Evolutionary conservation across 2,329 filamentous ascomycete species (phyloP).

Genomic region (Colletotrichum sp.): DNA sequence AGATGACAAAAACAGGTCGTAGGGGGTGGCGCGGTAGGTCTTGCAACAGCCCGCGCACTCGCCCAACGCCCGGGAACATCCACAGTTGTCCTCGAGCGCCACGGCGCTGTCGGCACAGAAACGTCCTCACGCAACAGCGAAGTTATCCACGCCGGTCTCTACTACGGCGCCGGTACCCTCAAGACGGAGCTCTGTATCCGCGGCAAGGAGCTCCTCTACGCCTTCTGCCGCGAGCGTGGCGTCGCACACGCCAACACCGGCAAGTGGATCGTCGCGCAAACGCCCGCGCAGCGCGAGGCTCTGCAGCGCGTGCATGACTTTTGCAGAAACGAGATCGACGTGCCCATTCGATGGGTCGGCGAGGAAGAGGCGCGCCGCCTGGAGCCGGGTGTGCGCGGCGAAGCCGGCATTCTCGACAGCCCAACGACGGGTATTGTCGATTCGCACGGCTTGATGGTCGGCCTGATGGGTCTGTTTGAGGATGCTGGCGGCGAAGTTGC

Average conservation of each 20-base stretch:
- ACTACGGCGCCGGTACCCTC: slow-evolving; percentile 78
- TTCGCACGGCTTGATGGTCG: slow-evolving; percentile 83
- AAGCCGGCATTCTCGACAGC: slow-evolving; percentile 79
- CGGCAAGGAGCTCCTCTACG: slow-evolving; percentile 80
- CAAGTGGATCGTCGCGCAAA: slow-evolving; percentile 96
- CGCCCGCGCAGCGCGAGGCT: slow-evolving; percentile 69
- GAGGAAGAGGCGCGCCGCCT: slow-evolving; percentile 62
- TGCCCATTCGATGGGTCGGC: slow-evolving; percentile 76
- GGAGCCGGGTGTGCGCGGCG: slow-evolving; percentile 79
- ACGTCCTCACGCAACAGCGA: slow-evolving; percentile 92
- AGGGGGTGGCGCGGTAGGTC: slow-evolving; percentile 73
- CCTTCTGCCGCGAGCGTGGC: slow-evolving; percentile 68
- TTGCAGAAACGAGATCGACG: slow-evolving; percentile 45
- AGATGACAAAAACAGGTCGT: slow-evolving; percentile 48
- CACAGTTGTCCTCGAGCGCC: slow-evolving; percentile 82
- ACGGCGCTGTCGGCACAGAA: slow-evolving; percentile 78
- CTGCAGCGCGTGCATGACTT: slow-evolving; percentile 57
- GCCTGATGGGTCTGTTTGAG: slow-evolving; percentile 78
- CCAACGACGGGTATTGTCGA: slow-evolving; percentile 91
- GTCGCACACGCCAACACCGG: slow-evolving; percentile 79
- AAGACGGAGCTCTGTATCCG: slow-evolving; percentile 85
- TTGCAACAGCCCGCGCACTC: slow-evolving; percentile 78
- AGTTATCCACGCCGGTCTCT: slow-evolving; percentile 95
- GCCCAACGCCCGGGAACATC: slow-evolving; percentile 66
- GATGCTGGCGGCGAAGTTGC: slow-evolving; percentile 77